Conservation (phyloP, 805 yeast genomes). For the Lipomyces chichibuensis region DNA sequence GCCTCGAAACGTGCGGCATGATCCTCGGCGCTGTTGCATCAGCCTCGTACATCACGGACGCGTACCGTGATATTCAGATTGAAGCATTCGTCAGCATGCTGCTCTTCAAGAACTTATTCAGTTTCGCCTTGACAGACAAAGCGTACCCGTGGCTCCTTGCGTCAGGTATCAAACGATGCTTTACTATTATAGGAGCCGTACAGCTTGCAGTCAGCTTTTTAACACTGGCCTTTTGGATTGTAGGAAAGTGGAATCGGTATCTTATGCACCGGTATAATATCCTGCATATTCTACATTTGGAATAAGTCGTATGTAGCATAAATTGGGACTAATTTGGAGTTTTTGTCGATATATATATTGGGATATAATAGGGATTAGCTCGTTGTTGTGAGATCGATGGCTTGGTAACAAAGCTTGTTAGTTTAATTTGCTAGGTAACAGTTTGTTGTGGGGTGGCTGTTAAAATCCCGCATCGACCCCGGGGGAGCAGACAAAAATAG, state of each 20-base stretch:
- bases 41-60: constrained; percentile 35
- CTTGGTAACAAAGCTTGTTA: too few relatives aligned
- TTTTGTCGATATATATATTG: neutral
- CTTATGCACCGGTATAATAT: constrained; percentile 20
- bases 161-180: constrained; percentile 23
- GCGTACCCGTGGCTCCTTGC: constrained; percentile 28
- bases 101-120: constrained; percentile 31
- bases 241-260: constrained; percentile 30
- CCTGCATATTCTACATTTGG: constrained; percentile 7
- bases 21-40: constrained; percentile 34
- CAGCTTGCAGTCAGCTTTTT: constrained; percentile 30
- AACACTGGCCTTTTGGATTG: constrained; percentile 23
- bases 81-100: constrained; percentile 31
- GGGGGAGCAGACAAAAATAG: too few relatives aligned
- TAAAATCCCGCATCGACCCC: too few relatives aligned
- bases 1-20: constrained; percentile 34
- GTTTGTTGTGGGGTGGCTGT: too few relatives aligned
- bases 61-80: constrained; percentile 31
- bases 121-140: constrained; percentile 31
- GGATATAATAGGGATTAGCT: too few relatives aligned
- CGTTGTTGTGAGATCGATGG: too few relatives aligned
- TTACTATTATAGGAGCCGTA: constrained; percentile 34
- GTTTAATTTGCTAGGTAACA: too few relatives aligned
- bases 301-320: neutral
- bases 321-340: neutral